phyloP scores from a whole-genome alignment of 2,329 filamentous ascomycete species.

The Penicillium sp. region DNA sequence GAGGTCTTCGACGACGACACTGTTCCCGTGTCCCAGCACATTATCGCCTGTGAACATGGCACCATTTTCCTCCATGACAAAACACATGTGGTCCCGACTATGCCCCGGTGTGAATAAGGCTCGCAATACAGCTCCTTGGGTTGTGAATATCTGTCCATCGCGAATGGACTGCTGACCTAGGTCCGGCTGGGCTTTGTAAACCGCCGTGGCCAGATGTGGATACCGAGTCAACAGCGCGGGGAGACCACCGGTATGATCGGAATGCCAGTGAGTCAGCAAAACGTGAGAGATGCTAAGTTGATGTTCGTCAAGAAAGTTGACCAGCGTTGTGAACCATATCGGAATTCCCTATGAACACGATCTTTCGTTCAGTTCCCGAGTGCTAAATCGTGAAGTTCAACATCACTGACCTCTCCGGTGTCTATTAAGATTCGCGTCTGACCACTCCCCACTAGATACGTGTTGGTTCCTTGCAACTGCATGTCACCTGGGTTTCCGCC shows the following conservation, averaged over 20 bases:
- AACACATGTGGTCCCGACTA: constrained; percentile 10
- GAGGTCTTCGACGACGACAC: constrained; percentile 8
- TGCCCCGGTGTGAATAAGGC: constrained; percentile 8
- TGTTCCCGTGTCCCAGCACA: constrained; percentile 8
- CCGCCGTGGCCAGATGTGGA: background rate
- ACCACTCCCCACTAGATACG: constrained; percentile 40
- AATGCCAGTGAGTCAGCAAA: constrained; percentile 9
- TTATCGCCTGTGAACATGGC: constrained; percentile 11
- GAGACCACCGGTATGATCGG: constrained; percentile 10
- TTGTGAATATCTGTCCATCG: constrained; percentile 5
- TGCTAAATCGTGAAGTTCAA: background rate
- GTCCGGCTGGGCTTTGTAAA: constrained; percentile 7
- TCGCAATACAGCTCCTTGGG: background rate
- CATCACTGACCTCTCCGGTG: constrained; percentile 22
- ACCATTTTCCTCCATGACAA: constrained; percentile 1
- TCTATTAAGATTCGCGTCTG: constrained; percentile 34
- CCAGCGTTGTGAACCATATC: constrained; percentile 8
- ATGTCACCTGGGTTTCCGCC: constrained; percentile 47
- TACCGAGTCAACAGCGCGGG: constrained; percentile 1
- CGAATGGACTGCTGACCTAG: background rate
- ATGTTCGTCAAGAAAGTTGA: constrained; percentile 2
- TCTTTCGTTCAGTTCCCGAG: background rate
- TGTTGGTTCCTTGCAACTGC: constrained; percentile 41
- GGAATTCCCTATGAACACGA: background rate
- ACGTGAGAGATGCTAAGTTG: constrained; percentile 7